A percentile compares a stretch with the other conserved stretches of the same genome.
Conservation (phyloP, 768 basidiomycete genomes). For the Trametes maxima region DNA sequence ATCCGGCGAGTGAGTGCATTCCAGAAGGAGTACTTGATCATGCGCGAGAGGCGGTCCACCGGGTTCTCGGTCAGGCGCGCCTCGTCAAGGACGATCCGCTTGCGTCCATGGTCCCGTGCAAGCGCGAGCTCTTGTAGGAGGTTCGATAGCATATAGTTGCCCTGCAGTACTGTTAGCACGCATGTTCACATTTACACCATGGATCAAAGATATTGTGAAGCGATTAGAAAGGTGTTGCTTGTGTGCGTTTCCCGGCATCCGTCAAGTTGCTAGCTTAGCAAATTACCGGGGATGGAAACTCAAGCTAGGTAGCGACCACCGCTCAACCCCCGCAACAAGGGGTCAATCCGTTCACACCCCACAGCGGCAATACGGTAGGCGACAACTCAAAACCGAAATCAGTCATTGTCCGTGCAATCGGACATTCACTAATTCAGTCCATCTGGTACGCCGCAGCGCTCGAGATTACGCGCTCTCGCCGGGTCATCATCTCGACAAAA, state of each 20-base stretch:
- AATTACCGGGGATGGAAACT: no score
- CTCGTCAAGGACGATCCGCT: conserved; percentile 98
- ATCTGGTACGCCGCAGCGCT: not conserved
- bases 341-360: no score
- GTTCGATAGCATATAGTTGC: conserved; percentile 99
- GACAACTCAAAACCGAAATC: no score
- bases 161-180: conserved; percentile 46
- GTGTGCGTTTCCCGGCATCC: no score
- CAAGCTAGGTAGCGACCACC: no score
- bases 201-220: not conserved
- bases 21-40: conserved; percentile 99
- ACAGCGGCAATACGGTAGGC: no score
- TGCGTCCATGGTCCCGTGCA: conserved; percentile 91
- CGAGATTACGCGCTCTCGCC: not conserved
- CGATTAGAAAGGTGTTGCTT: not conserved
- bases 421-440: no score
- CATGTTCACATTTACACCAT: not conserved
- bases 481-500: conserved; percentile 11
- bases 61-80: conserved; percentile 97
- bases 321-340: no score
- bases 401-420: no score
- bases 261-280: no score
- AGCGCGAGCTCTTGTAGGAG: conserved; percentile 98
- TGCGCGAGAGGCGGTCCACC: conserved; percentile 92
- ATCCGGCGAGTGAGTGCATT: conserved; percentile 95